Evolutionary conservation across 306 rosid species (phyloP), one percentile per base, ranked within the genome.

Genomic region (Cicer chorassanicum): DNA sequence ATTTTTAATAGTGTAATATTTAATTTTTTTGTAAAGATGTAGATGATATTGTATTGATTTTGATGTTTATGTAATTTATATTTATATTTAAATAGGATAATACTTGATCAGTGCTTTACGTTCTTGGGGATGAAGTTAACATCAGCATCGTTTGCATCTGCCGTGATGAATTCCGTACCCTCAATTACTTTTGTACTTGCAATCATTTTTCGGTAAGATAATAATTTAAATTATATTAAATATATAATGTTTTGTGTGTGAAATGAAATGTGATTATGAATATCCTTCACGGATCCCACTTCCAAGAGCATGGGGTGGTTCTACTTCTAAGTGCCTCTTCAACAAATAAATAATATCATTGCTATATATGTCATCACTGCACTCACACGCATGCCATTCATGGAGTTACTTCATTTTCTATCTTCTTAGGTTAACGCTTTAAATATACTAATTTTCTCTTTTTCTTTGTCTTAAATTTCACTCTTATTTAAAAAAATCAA

Each of bases 71-170:
- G 21, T 19, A 19, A 21, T 29, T 29, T 29, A 29, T 29, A 3
- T 2, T 29, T 29, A 29, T 29, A 29, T 29, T 29, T 3, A 29
- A 2, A 29, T 29, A 29, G 34, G 34, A 29, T 29, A 29, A 74
- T 82, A 44, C 73, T 82, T 18, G 87, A 84, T 61, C 87, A 84
- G 2, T 60, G 84, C 16, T 80, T 84, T 71, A 18, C 82, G 9
- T 65, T 86, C 55, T 2, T 84, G 49, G 82, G 72, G 46, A 61
- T 80, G 68, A 68, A 74, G 29, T 21, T 66, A 24, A 84, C 85
- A 7, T 84, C 87, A 29, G 87, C 87, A 29, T 77, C 87, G 2
- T 84, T 72, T 67, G 68, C 87, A 39, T 76, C 87, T 12, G 87
- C 87, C 0, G 76, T 80, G 19, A 77, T 76, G 80, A 80, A 84